These are phyloP conservation scores for Aleurites moluccanus DNA, from an alignment of 441 rosid species.

Conservation along the genomic window DNA sequence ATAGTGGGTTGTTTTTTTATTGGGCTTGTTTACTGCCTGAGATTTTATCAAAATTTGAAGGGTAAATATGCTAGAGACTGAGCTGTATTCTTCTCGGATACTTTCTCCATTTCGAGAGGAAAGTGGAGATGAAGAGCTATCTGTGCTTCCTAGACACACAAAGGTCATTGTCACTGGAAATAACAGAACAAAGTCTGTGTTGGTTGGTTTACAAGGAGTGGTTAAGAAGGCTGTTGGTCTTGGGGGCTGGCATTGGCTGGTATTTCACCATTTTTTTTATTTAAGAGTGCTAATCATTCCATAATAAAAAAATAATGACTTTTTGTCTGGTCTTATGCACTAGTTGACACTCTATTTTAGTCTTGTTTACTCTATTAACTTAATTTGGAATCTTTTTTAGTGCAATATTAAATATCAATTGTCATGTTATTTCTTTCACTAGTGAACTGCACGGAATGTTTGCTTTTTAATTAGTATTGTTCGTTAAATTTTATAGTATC, in stretches of 20 bases:
- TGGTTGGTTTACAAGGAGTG: constrained; percentile 82
- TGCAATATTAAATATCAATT: background rate
- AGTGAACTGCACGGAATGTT: no score
- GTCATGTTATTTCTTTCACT: background rate
- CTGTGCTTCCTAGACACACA: constrained; percentile 77
- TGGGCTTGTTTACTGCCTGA: background rate
- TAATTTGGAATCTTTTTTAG: background rate
- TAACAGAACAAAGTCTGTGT: constrained; percentile 75
- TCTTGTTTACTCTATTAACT: background rate
- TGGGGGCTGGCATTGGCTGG: constrained; percentile 97
- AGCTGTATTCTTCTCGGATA: constrained; percentile 49
- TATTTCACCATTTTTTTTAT: constrained; percentile 16
- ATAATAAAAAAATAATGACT: background rate
- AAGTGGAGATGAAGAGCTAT: constrained; percentile 67
- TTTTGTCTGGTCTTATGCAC: background rate
- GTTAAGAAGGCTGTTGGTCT: constrained; percentile 91
- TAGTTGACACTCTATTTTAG: background rate
- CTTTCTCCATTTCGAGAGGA: constrained; percentile 56
- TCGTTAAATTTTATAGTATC: background rate
- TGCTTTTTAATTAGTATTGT: background rate
- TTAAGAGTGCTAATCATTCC: background rate
- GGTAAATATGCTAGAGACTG: constrained; percentile 54
- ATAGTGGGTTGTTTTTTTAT: background rate
- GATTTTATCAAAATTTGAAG: constrained; percentile 4
- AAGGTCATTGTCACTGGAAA: constrained; percentile 80